Evolutionary conservation across 345 rosid species (phyloP), one percentile per base, ranked within the genome.

Genomic region (Eucalyptus viminalis): DNA sequence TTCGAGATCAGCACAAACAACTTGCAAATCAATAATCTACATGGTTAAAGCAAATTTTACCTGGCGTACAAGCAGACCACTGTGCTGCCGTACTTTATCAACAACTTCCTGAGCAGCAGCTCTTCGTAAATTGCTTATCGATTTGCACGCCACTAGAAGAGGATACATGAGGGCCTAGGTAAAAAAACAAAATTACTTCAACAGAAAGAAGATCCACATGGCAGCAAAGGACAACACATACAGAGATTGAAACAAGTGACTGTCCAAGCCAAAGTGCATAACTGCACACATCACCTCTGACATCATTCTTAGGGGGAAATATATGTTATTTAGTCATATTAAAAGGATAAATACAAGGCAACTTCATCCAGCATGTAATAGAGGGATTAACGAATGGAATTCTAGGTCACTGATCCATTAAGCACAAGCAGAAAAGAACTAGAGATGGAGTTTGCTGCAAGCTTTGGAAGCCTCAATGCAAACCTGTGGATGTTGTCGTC

Each of bases 51-150:
- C 47, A 76, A 43, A 10, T 76, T 72, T 72, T 65, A 98, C 99
- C 98, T 98, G 99, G 92, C 96, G 98, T 89, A 98, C 99, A 60
- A 98, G 99, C 40, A 89, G 90, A 89, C 98, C 99, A 93, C 99
- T 97, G 90, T 96, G 99, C 93, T 95, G 98, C 88, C 98, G 96
- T 90, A 98, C 99, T 95, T 95, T 95, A 90, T 98, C 98, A 87
- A 98, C 99, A 90, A 98, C 99, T 95, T 98, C 99, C 90, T 95
- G 95, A 88, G 99, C 99, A 40, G 99, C 99, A 86, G 98, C 99
- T 93, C 93, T 95, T 69, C 99, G 95, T 80, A 97, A 94, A 92
- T 94, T 97, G 95, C 99, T 98, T 90, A 97, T 95, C 88, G 99
- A 98, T 95, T 98, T 98, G 91, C 99, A 98, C 14, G 99, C 99